These are phyloP conservation scores for Suillus subalutaceus DNA, from an alignment of 768 basidiomycete species.

Conservation along the genomic window DNA sequence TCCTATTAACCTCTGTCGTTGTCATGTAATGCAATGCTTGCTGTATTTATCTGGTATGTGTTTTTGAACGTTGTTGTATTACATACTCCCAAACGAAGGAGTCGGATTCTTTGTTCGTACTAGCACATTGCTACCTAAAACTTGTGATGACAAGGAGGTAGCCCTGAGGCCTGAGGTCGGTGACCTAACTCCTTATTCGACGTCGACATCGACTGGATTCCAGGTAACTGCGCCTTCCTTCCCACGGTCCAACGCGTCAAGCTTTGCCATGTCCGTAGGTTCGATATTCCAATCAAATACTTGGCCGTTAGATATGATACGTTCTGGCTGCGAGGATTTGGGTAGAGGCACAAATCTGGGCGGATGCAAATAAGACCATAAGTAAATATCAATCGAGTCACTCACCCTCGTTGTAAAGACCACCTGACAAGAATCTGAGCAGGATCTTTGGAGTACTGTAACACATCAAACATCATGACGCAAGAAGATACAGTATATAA, in stretches of 20 bases:
- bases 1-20: not conserved
- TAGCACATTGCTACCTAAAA: not conserved
- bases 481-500: not conserved
- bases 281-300: slow-evolving; percentile 50
- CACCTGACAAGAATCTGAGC: slow-evolving; percentile 83
- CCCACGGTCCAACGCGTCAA: slow-evolving; percentile 50
- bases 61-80: not conserved
- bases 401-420: slow-evolving; percentile 79
- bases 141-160: not conserved
- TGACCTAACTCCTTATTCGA: not conserved
- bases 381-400: slow-evolving; percentile 10
- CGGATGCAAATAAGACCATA: not conserved
- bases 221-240: slow-evolving; percentile 47
- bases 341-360: slow-evolving; percentile 51
- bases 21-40: not conserved
- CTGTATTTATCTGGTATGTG: not conserved
- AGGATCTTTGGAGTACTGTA: slow-evolving; percentile 54
- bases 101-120: not conserved
- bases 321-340: slow-evolving; percentile 45
- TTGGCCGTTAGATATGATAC: slow-evolving; percentile 47
- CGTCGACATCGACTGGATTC: slow-evolving; percentile 50
- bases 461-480: not conserved
- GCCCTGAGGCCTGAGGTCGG: not conserved
- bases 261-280: slow-evolving; percentile 43
- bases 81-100: not conserved